Conservation (phyloP, 140 eudicot species). For the Senecio squalidus region DNA sequence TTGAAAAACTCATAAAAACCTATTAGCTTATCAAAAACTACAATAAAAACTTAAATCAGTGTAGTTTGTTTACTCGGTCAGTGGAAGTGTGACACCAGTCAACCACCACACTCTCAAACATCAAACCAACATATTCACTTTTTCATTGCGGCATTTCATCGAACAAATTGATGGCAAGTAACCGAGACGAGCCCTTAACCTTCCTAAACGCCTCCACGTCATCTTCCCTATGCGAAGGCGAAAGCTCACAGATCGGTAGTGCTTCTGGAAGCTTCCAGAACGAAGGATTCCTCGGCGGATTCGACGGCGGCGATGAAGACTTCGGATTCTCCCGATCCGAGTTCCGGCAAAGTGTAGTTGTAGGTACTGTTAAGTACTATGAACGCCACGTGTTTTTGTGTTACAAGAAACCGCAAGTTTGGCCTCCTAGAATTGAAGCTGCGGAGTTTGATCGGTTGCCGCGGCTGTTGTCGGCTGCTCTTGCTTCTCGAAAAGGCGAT, state of each 20-base stretch:
- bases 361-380: slow-evolving; percentile 68
- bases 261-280: slow-evolving; percentile 90
- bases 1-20: too few relatives aligned
- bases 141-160: slow-evolving; percentile 29
- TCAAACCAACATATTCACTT: background rate
- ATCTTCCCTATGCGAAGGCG: slow-evolving; percentile 57
- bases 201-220: slow-evolving; percentile 47
- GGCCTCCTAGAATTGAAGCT: slow-evolving; percentile 91
- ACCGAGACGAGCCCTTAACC: slow-evolving; percentile 49
- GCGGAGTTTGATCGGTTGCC: slow-evolving; percentile 97
- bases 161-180: slow-evolving; percentile 41
- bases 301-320: slow-evolving; percentile 50
- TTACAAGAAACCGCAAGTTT: slow-evolving; percentile 82
- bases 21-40: too few relatives aligned
- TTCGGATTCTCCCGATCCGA: slow-evolving; percentile 71
- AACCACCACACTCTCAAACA: slow-evolving; percentile 8
- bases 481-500: slow-evolving; percentile 50
- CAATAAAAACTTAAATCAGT: background rate
- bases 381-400: slow-evolving; percentile 87
- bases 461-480: slow-evolving; percentile 77
- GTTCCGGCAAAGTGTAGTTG: slow-evolving; percentile 52
- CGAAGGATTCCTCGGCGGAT: slow-evolving; percentile 45
- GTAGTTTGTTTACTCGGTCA: background rate
- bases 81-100: too few relatives aligned
- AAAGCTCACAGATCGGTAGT: slow-evolving; percentile 66